These are phyloP conservation scores for Takashimella koratensis DNA, from an alignment of 1,284 basidiomycete genomes.

Conservation along the genomic window DNA sequence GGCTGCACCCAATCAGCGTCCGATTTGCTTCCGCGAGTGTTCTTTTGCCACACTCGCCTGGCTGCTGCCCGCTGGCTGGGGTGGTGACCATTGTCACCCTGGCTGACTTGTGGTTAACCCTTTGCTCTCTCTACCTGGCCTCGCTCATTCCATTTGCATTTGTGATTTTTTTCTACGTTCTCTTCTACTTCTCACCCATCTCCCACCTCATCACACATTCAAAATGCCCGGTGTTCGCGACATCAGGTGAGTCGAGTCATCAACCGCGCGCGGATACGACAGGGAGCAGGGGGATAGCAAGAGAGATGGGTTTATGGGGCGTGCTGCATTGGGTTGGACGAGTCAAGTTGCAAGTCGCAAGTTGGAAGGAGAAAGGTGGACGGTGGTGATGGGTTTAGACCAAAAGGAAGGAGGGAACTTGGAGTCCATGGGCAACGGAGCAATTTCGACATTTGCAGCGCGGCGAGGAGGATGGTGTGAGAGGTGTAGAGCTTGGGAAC, in stretches of 20 bases:
- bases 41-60: background rate
- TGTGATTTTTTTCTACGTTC: background rate
- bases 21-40: background rate
- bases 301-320: background rate
- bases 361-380: background rate
- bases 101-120: background rate
- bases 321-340: background rate
- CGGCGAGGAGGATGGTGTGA: background rate
- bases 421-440: background rate
- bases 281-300: background rate
- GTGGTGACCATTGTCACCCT: too few relatives aligned
- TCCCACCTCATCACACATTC: conserved; percentile 19
- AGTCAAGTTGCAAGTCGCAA: background rate
- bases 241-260: conserved; percentile 62
- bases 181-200: background rate
- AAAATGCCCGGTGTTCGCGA: conserved; percentile 91
- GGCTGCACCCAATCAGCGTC: too few relatives aligned
- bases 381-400: background rate
- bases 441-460: background rate
- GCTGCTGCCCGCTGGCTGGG: background rate
- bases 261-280: background rate
- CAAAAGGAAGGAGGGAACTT: background rate
- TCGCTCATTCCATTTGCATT: background rate
- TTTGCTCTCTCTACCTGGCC: background rate
- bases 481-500: background rate